Evolutionary conservation across 2,329 filamentous ascomycete genomes (phyloP).

Genomic region (Fusarium beomiforme): DNA sequence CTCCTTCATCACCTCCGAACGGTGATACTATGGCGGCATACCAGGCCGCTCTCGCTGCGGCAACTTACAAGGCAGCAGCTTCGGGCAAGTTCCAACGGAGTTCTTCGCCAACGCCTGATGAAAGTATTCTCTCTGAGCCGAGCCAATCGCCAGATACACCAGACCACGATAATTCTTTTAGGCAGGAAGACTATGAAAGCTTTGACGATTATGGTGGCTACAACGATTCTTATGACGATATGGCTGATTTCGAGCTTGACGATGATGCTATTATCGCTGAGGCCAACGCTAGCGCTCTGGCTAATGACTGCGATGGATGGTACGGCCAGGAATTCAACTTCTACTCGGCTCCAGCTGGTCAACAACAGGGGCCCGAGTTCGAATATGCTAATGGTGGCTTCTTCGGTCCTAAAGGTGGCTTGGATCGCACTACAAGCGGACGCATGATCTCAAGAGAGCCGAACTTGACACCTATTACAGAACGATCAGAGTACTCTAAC

Average conservation of each 20-base stretch:
- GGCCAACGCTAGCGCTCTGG: constrained; percentile 92
- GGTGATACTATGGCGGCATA: constrained; percentile 67
- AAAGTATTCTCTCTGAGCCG: constrained; percentile 19
- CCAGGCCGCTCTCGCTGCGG: constrained; percentile 85
- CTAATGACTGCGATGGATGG: constrained; percentile 91
- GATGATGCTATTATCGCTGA: constrained; percentile 94
- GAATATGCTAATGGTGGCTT: constrained; percentile 85
- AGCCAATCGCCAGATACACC: constrained; percentile 22
- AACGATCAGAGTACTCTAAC: constrained; percentile 94
- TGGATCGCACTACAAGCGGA: constrained; percentile 77
- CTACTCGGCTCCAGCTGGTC: constrained; percentile 72
- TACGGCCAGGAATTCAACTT: constrained; percentile 98
- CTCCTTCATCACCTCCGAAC: constrained; percentile 12
- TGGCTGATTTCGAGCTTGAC: constrained; percentile 74
- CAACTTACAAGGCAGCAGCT: constrained; percentile 78
- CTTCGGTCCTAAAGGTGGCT: constrained; percentile 78
- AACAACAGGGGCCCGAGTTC: constrained; percentile 57
- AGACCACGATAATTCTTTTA: constrained; percentile 16
- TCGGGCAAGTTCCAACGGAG: constrained; percentile 79
- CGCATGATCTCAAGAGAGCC: constrained; percentile 82
- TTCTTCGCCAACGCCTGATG: constrained; percentile 53
- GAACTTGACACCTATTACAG: constrained; percentile 94
- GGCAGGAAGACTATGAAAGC: constrained; percentile 60
- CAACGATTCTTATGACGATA: constrained; percentile 66
- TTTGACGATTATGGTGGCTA: constrained; percentile 54